Percentiles rank a stretch among this genome's conserved stretches.
phyloP scores from a whole-genome alignment of 306 rosid species.

The Gastrolobium villosum region DNA sequence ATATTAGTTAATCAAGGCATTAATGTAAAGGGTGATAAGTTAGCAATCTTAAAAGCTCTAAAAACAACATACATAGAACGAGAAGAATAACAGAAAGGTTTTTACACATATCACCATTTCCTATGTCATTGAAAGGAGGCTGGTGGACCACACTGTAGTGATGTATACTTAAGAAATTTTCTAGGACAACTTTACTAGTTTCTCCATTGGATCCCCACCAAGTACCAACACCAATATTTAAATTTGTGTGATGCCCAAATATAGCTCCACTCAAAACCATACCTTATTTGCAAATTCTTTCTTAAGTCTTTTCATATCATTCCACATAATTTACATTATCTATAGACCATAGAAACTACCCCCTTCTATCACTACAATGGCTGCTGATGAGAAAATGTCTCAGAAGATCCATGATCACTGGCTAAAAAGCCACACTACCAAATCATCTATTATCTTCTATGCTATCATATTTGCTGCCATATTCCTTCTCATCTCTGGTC shows the following conservation, averaged over 20 bases:
- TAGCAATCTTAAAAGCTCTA: neutral
- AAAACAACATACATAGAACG: neutral
- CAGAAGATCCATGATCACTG: neutral
- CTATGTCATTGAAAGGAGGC: neutral
- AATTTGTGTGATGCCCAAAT: neutral
- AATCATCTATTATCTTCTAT: neutral
- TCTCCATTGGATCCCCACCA: neutral
- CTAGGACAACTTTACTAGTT: no score
- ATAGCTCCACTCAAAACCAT: neutral
- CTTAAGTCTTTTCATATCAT: neutral
- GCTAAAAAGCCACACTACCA: neutral
- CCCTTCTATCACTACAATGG: neutral
- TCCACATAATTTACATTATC: neutral
- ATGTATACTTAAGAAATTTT: no score
- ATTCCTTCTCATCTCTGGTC: neutral
- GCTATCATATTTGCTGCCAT: neutral
- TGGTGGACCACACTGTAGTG: no score
- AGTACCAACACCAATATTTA: neutral
- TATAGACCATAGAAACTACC: neutral
- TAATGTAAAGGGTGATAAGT: neutral
- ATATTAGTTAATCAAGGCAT: neutral
- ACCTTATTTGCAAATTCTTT: neutral
- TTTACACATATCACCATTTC: neutral
- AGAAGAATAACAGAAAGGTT: neutral
- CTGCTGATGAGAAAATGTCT: constrained; percentile 1